Evolutionary conservation across 2,329 filamentous ascomycete genomes (phyloP).

Genomic region (Aspergillus pseudonomiae): DNA sequence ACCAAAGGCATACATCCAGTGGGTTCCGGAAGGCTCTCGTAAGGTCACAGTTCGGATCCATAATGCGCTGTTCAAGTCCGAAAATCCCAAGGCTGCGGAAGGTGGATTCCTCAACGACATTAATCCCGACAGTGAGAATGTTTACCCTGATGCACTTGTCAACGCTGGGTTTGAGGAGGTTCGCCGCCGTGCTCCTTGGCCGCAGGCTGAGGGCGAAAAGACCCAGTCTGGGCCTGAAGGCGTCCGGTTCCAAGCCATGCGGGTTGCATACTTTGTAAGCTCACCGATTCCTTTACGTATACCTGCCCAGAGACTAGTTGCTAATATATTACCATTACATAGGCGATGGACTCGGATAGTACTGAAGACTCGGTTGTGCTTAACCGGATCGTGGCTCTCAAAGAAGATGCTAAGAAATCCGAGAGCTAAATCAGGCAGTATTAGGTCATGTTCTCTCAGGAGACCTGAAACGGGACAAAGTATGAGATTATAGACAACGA

Average conservation of each 20-base stretch:
- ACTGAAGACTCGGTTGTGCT: constrained; percentile 79
- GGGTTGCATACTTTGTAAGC: constrained; percentile 63
- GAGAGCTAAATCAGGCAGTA: not conserved
- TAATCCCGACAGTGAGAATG: constrained; percentile 78
- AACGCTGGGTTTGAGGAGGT: constrained; percentile 85
- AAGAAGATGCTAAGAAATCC: constrained; percentile 57
- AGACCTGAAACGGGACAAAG: not conserved
- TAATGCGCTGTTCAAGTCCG: constrained; percentile 82
- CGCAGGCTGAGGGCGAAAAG: constrained; percentile 68
- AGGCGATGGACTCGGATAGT: constrained; percentile 71
- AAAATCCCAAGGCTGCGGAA: constrained; percentile 75
- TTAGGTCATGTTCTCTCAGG: not conserved
- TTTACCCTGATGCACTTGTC: constrained; percentile 77
- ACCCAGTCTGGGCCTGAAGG: constrained; percentile 63
- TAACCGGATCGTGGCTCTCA: constrained; percentile 89
- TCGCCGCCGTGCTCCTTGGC: constrained; percentile 74
- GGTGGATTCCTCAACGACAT: constrained; percentile 84
- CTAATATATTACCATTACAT: not conserved
- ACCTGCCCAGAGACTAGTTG: no score
- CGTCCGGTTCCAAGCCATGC: constrained; percentile 88
- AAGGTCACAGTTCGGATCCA: constrained; percentile 76
- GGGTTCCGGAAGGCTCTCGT: constrained; percentile 70
- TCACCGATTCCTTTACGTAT: not conserved
- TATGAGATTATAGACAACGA: not conserved
- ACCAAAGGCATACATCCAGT: constrained; percentile 83